Base-by-base conservation (phyloP, 257 asterid genomes). In the Nicotiana obtusifolia region DNA sequence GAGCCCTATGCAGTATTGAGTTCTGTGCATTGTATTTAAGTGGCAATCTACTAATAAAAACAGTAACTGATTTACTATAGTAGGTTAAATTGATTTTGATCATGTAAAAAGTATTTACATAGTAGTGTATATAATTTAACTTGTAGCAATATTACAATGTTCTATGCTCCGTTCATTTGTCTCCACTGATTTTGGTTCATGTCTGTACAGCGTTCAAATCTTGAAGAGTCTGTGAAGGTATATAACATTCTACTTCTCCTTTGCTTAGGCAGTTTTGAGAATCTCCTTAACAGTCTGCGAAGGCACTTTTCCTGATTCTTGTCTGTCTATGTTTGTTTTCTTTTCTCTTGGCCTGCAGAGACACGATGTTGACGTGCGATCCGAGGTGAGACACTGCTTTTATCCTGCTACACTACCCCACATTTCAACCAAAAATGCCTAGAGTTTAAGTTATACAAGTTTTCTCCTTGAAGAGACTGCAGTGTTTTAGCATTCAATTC, bases 281-380 rank as follows among this genome's bases (percentile, higher is more conserved):
- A 41, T 73, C 9, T n/a, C 6, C 2, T n/a, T n/a, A n/a, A n/a
- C n/a, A n/a, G n/a, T n/a, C n/a, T n/a, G n/a, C n/a, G n/a, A n/a
- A n/a, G n/a, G n/a, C n/a, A 49, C 37, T 7, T 75, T 0, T 26
- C 1, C 26, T 75, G 44, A 75, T 19, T 73, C 7, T 54, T 16
- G 2, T 11, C 68, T 31, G 8, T 37, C 11, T 24, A 41, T 41
- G 16, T 31, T 22, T 35, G 15, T 7, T 28, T 76, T 20, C 67
- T 80, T 83, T 19, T 73, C 61, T 81, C 79, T 54, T 75, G 57
- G 24, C 49, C 41, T 24, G 19, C 90, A 94, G 98, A 91, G 76
- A 82, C 96, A 85, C n/a, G 85, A 49, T 9, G 86, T 91, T 33
- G 97, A 94, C 56, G 89, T 87, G 79, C 90, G 98, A 86, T 84